These are phyloP conservation scores for Nakazawaea pomicola DNA, from an alignment of 805 yeast genomes.

Conservation along the genomic window DNA sequence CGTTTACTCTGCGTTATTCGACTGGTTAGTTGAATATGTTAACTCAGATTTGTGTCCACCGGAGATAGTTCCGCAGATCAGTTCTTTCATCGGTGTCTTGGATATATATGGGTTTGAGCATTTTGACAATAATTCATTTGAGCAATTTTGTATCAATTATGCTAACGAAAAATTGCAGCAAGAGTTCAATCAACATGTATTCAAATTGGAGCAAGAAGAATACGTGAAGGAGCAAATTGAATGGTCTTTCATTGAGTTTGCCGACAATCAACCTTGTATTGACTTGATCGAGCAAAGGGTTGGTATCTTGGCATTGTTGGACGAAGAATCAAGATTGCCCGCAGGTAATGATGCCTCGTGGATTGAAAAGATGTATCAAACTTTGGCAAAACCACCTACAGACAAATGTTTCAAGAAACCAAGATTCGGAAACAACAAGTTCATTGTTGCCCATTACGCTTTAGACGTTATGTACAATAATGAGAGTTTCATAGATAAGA, in stretches of 20 bases:
- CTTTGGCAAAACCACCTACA: slow-evolving; percentile 74
- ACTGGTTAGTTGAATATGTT: slow-evolving; percentile 87
- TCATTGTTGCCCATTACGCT: slow-evolving; percentile 90
- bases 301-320: slow-evolving; percentile 83
- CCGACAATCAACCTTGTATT: slow-evolving; percentile 96
- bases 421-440: slow-evolving; percentile 87
- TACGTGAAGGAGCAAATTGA: slow-evolving; percentile 88
- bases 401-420: slow-evolving; percentile 83
- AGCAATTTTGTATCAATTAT: slow-evolving; percentile 95
- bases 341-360: slow-evolving; percentile 90
- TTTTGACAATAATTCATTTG: slow-evolving; percentile 89
- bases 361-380: slow-evolving; percentile 84
- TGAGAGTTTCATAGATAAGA: slow-evolving; percentile 94
- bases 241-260: slow-evolving; percentile 94
- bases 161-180: slow-evolving; percentile 97
- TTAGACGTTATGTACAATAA: slow-evolving; percentile 87
- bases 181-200: slow-evolving; percentile 95
- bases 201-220: slow-evolving; percentile 95
- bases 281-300: slow-evolving; percentile 82
- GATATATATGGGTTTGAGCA: slow-evolving; percentile 98
- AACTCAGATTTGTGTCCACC: slow-evolving; percentile 79
- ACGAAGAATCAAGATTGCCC: slow-evolving; percentile 93
- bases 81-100: slow-evolving; percentile 87
- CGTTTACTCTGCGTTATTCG: slow-evolving; percentile 87
- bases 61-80: slow-evolving; percentile 51